Percentiles rank a stretch among this genome's conserved stretches.
These are phyloP conservation scores for Leucocoprinus leucothites DNA, from an alignment of 768 basidiomycete species.

Conservation along the genomic window DNA sequence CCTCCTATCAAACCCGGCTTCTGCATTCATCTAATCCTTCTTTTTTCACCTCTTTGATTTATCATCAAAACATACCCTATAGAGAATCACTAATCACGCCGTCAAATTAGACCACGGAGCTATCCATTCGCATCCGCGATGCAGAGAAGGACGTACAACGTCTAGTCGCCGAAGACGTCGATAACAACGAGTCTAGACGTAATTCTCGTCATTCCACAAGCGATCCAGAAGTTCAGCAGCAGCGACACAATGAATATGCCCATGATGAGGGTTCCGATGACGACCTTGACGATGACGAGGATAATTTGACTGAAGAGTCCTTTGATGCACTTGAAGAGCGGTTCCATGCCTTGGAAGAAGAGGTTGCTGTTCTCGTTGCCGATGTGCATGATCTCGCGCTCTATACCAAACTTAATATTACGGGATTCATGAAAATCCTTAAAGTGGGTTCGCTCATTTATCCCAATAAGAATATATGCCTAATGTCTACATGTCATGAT, in stretches of 20 bases:
- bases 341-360: slow-evolving; percentile 87
- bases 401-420: slow-evolving; percentile 95
- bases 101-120: slow-evolving; percentile 68
- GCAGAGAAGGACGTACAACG: slow-evolving; percentile 80
- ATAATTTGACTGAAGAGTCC: slow-evolving; percentile 45
- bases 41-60: too few species aligned
- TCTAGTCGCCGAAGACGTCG: slow-evolving; percentile 60
- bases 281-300: slow-evolving; percentile 36
- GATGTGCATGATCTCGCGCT: slow-evolving; percentile 89
- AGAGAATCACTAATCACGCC: neutral
- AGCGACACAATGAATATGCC: slow-evolving; percentile 34
- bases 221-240: slow-evolving; percentile 62
- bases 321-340: slow-evolving; percentile 79
- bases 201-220: slow-evolving; percentile 21
- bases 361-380: slow-evolving; percentile 92
- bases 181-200: slow-evolving; percentile 13
- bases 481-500: neutral
- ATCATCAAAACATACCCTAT: neutral
- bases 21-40: too few species aligned
- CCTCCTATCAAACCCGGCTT: too few species aligned
- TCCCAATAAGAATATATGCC: neutral
- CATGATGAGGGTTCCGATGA: slow-evolving; percentile 75
- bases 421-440: slow-evolving; percentile 97
- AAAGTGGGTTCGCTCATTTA: slow-evolving; percentile 50
- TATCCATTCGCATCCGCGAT: slow-evolving; percentile 75